These are phyloP conservation scores for Thoreauomyces humboldtii DNA, from an alignment of 192 early-diverging fungal species.

Conservation along the genomic window DNA sequence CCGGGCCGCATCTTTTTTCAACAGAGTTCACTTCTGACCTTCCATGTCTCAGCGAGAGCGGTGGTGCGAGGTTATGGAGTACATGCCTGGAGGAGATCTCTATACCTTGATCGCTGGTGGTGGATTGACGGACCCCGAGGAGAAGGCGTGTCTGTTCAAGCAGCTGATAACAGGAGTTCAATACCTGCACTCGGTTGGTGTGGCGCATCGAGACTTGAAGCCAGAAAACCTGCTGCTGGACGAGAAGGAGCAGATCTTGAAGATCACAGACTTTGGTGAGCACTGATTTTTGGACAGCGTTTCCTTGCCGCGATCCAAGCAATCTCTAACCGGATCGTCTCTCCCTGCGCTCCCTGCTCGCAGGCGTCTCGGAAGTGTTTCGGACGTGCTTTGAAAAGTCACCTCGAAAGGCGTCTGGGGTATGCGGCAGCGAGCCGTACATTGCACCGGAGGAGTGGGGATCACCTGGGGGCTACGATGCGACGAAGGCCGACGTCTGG, in stretches of 20 bases:
- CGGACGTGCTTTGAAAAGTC: slow-evolving; percentile 45
- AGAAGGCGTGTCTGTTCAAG: slow-evolving; percentile 54
- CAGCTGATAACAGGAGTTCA: slow-evolving; percentile 47
- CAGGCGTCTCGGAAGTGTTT: slow-evolving; percentile 52
- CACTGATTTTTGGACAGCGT: background rate
- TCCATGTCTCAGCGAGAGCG: slow-evolving; percentile 26
- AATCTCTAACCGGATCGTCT: background rate
- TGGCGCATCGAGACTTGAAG: slow-evolving; percentile 53
- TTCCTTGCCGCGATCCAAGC: background rate
- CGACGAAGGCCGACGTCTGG: slow-evolving; percentile 54
- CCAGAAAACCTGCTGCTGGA: slow-evolving; percentile 58
- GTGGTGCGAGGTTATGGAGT: slow-evolving; percentile 61
- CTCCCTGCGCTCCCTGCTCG: background rate
- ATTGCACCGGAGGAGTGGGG: slow-evolving; percentile 60
- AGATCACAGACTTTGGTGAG: slow-evolving; percentile 58
- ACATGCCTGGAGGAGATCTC: slow-evolving; percentile 55
- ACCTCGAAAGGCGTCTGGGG: slow-evolving; percentile 39
- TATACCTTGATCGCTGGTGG: slow-evolving; percentile 35
- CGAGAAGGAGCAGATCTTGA: slow-evolving; percentile 38
- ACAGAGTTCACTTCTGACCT: slow-evolving; percentile 1
- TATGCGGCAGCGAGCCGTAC: slow-evolving; percentile 54
- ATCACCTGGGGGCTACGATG: slow-evolving; percentile 35
- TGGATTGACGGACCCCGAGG: slow-evolving; percentile 35
- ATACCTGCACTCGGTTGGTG: slow-evolving; percentile 55
- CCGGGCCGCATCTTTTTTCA: background rate